Base-by-base conservation (phyloP, 2,329 filamentous ascomycete species). In the Claviceps quebecensis region DNA sequence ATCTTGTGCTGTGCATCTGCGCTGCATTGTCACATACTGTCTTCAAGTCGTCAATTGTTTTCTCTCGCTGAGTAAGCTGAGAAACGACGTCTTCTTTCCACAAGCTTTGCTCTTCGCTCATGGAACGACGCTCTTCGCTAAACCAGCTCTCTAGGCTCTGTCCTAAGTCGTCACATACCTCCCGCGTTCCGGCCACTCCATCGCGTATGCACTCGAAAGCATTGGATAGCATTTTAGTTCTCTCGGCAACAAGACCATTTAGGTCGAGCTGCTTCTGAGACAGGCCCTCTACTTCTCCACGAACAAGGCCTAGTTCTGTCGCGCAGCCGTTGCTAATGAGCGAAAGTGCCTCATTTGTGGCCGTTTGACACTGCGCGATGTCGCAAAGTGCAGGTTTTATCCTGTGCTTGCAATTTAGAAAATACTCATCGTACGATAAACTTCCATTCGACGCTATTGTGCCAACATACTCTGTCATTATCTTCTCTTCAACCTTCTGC, bases 231-330 rank as follows among this genome's bases (percentile, higher is more conserved):
- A 13, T 29, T 14, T 40, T n/a, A 13, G 26, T 14, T 16, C 5
- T 45, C 29, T 41, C 34, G 57, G 41, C 9, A 45, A 45, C 52
- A 16, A 57, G 43, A n/a, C 43, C 47, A 39, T 52, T 14, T 14
- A 54, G 47, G 45, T 38, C 37, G 11, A 43, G 3, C 14, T 54
- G 53, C 26, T 53, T 56, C 39, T 55, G 50, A 9, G 38, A 52
- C n/a, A 57, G 49, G 7, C 48, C 49, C 16, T 45, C 51, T 23
- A 54, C 26, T 19, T 39, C 23, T 29, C 16, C 40, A 14, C 47
- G 43, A 26, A 54, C 43, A 11, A 34, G 14, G 5, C 44, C 36
- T 11, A 54, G 29, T 48, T 54, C 49, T 17, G 47, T 41, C 14
- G 44, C 41, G 23, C 53, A 54, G 17, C 40, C 50, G 19, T 47